These are phyloP conservation scores for Parachaetomium inaequale DNA, from an alignment of 495 filamentous ascomycete genomes.

Conservation along the genomic window DNA sequence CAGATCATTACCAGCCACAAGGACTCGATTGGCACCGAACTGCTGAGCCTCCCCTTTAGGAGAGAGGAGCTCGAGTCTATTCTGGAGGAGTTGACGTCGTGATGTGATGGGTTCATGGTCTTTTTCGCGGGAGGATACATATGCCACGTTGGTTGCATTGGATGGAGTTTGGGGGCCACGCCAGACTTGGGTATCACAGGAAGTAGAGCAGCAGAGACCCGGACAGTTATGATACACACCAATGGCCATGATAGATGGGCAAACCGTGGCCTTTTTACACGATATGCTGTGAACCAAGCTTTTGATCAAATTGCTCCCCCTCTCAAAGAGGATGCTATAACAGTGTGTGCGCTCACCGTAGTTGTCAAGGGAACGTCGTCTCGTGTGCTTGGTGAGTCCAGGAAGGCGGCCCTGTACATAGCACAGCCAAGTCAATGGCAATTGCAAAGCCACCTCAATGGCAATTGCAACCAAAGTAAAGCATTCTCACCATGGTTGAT, in stretches of 20 bases:
- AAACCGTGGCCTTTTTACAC: too few species aligned
- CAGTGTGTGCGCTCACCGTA: too few species aligned
- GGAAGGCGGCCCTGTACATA: too few species aligned
- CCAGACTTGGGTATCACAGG: neutral
- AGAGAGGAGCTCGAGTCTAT: slow-evolving; percentile 87
- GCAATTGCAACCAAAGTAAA: too few species aligned
- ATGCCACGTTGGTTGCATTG: neutral
- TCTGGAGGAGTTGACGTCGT: slow-evolving; percentile 74
- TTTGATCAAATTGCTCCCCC: too few species aligned
- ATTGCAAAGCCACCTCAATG: too few species aligned
- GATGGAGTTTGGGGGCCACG: neutral
- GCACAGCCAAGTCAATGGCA: too few species aligned
- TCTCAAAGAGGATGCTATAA: too few species aligned
- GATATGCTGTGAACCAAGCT: too few species aligned
- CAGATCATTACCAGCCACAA: slow-evolving; percentile 89
- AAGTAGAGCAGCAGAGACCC: neutral
- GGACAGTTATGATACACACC: neutral
- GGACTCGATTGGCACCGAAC: slow-evolving; percentile 78
- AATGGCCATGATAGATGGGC: neutral
- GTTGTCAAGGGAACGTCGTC: too few species aligned
- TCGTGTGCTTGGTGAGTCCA: too few species aligned
- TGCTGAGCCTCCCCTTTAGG: slow-evolving; percentile 78
- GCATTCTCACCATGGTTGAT: too few species aligned
- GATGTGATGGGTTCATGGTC: slow-evolving; percentile 3
- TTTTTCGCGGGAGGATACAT: neutral